These are phyloP conservation scores for Nematocida ironsii DNA, from an alignment of 371 early-diverging fungal species.

Conservation along the genomic window DNA sequence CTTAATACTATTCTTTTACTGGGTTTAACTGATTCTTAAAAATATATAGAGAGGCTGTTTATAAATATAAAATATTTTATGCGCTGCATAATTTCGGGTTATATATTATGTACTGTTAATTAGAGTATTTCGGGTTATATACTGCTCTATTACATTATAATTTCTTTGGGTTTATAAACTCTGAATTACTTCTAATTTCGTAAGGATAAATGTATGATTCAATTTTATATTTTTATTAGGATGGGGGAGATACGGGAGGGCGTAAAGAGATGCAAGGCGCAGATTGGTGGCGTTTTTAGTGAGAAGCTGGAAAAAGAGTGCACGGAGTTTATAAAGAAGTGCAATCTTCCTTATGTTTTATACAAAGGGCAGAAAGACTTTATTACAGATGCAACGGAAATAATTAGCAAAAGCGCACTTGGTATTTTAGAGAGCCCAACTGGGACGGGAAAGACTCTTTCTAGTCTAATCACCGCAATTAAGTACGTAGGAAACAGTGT, in stretches of 20 bases:
- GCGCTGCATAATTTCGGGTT: too few relatives aligned
- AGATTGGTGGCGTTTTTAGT: neutral
- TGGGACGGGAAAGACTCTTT: conserved; percentile 70
- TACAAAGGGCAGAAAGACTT: conserved; percentile 66
- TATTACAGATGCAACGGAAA: conserved; percentile 59
- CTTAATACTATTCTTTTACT: neutral
- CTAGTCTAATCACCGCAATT: conserved; percentile 58
- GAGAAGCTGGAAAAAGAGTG: neutral
- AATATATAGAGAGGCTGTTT: too few relatives aligned
- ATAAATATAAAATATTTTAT: too few relatives aligned
- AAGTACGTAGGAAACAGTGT: conserved; percentile 52
- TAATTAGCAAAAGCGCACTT: conserved; percentile 55
- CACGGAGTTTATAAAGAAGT: neutral
- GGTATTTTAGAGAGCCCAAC: conserved; percentile 69
- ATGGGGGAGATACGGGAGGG: neutral
- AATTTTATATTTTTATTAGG: neutral
- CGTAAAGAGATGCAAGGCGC: neutral
- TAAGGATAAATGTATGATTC: neutral
- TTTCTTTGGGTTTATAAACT: too few relatives aligned
- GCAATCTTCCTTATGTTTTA: conserved; percentile 23
- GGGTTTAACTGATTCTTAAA: too few relatives aligned
- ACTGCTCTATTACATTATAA: too few relatives aligned
- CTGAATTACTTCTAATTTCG: too few relatives aligned
- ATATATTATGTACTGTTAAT: too few relatives aligned
- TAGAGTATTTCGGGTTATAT: too few relatives aligned